These are phyloP conservation scores for Cutaneotrichosporon cutaneum DNA, from an alignment of 1,284 basidiomycete species.

Conservation along the genomic window DNA sequence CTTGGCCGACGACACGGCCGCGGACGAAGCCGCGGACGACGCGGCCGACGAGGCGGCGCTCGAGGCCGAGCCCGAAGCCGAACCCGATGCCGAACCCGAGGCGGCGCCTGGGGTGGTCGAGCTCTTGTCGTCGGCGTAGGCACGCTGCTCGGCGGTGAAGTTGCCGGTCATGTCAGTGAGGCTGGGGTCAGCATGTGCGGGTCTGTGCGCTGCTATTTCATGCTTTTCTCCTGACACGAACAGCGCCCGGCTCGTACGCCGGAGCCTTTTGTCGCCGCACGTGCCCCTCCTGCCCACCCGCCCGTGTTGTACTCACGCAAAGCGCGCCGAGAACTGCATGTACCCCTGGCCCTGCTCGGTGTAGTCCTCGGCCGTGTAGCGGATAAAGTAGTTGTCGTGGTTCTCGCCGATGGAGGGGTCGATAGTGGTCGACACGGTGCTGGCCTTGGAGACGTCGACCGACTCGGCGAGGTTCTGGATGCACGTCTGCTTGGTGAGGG, in stretches of 20 bases:
- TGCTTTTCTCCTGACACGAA: background rate
- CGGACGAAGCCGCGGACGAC: constrained; percentile 3
- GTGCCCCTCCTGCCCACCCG: no score
- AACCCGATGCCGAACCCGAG: constrained; percentile 18
- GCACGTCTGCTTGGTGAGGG: constrained; percentile 55
- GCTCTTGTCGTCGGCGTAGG: constrained; percentile 28
- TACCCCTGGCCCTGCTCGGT: constrained; percentile 59
- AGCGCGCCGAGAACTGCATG: constrained; percentile 77
- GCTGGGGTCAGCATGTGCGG: constrained; percentile 20
- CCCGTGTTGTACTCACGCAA: constrained; percentile 49
- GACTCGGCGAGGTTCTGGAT: constrained; percentile 63
- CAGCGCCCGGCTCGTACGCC: no score
- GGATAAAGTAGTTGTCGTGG: constrained; percentile 54
- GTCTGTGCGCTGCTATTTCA: background rate
- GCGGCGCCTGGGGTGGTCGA: background rate
- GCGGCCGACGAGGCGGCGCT: constrained; percentile 12
- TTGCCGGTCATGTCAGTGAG: constrained; percentile 47
- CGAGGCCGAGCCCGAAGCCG: constrained; percentile 8
- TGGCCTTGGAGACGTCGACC: constrained; percentile 63
- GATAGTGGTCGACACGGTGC: constrained; percentile 62
- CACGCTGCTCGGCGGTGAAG: constrained; percentile 40
- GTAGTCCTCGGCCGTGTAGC: constrained; percentile 63
- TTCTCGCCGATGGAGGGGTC: constrained; percentile 64
- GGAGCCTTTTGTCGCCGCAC: no score
- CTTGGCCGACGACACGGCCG: constrained; percentile 3